These are phyloP conservation scores for Colletotrichum camelliae DNA, from an alignment of 2,329 filamentous ascomycete species.

Conservation along the genomic window DNA sequence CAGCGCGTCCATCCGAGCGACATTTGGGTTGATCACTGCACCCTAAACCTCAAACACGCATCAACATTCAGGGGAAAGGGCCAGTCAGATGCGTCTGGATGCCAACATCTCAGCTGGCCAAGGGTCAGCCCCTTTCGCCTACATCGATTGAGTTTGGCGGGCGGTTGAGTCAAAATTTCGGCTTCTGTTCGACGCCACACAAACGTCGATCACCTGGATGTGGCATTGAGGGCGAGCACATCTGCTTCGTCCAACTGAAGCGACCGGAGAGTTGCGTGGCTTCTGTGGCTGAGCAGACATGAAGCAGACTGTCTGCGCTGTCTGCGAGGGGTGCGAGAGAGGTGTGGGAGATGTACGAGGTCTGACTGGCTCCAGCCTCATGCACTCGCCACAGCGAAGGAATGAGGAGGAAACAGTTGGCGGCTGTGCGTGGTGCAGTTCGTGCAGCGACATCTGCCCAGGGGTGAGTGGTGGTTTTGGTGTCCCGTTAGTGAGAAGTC, in stretches of 20 bases:
- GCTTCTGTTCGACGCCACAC: not conserved
- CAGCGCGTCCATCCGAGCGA: not conserved
- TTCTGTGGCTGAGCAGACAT: conserved; percentile 7
- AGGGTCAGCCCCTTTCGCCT: not conserved
- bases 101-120: conserved; percentile 10
- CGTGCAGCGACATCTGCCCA: not conserved
- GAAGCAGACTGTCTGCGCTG: not conserved
- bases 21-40: not conserved
- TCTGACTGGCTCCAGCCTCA: conserved; percentile 12
- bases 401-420: not conserved
- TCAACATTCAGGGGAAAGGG: conserved; percentile 7
- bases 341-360: not conserved
- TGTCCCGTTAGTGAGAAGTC: conserved; percentile 19
- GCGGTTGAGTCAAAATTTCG: not conserved
- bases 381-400: conserved; percentile 11
- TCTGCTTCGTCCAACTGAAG: not conserved
- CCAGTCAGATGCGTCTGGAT: not conserved
- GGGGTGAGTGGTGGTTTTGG: conserved; percentile 1
- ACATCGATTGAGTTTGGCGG: not conserved
- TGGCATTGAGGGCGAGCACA: not conserved
- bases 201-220: conserved; percentile 3
- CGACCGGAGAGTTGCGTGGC: not conserved
- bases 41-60: not conserved
- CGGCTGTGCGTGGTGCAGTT: not conserved
- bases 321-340: not conserved